Evolutionary conservation across 2,329 filamentous ascomycete genomes (phyloP).

Genomic region (Botrytis aclada): DNA sequence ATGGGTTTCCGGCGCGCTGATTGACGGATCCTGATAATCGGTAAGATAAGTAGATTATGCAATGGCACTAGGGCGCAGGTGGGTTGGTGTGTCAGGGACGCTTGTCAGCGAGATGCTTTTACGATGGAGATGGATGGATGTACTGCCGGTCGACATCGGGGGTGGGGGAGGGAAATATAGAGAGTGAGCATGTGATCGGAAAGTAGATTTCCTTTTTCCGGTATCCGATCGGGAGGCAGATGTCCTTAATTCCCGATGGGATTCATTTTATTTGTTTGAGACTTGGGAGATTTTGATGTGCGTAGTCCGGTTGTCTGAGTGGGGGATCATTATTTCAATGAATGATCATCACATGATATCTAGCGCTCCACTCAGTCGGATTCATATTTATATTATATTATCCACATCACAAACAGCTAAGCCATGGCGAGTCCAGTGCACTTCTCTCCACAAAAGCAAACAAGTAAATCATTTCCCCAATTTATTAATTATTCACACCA

Average conservation of each 20-base stretch:
- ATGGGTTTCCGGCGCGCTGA: neutral
- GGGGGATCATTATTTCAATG: neutral
- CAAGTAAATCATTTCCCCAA: neutral
- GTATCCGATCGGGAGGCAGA: neutral
- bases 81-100: conserved; percentile 9
- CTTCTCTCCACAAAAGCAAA: conserved; percentile 2
- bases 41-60: conserved; percentile 12
- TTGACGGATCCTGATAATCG: neutral
- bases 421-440: neutral
- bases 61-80: neutral
- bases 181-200: neutral
- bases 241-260: neutral
- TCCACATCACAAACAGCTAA: neutral
- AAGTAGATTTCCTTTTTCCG: neutral
- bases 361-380: neutral
- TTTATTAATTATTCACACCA: neutral
- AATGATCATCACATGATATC: conserved; percentile 5
- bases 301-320: neutral
- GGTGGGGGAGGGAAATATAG: neutral
- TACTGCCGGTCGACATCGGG: neutral
- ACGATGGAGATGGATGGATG: neutral
- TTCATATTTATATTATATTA: neutral
- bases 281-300: neutral
- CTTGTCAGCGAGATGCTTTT: conserved; percentile 5
- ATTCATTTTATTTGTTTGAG: neutral